Evolutionary conservation across 139 green algal species (phyloP).

Genomic region (Picochlorum sp.): DNA sequence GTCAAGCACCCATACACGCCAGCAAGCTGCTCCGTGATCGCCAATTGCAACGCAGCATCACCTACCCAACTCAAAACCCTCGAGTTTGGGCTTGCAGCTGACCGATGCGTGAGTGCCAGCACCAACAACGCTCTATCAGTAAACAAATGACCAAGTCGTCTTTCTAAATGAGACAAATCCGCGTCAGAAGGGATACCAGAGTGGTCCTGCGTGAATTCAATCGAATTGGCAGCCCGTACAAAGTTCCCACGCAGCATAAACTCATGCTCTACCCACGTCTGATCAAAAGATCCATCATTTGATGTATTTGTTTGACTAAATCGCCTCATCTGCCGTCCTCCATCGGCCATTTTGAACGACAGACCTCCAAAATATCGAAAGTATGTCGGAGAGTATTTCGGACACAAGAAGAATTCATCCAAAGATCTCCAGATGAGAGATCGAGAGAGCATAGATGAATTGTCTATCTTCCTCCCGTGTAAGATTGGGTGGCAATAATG

Average conservation of each 20-base stretch:
- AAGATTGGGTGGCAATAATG: too few relatives aligned
- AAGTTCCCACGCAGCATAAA: neutral
- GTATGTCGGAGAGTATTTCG: too few relatives aligned
- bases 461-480: too few relatives aligned
- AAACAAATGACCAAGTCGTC: slow-evolving; percentile 5
- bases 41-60: slow-evolving; percentile 20
- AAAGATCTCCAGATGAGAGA: too few relatives aligned
- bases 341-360: too few relatives aligned
- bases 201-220: neutral
- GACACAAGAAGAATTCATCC: too few relatives aligned
- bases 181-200: too few relatives aligned
- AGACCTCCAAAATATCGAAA: too few relatives aligned
- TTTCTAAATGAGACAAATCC: too few relatives aligned
- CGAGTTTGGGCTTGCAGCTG: slow-evolving; percentile 5
- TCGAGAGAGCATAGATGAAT: too few relatives aligned
- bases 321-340: too few relatives aligned
- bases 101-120: slow-evolving; percentile 19
- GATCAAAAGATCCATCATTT: neutral
- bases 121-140: slow-evolving; percentile 19
- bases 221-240: neutral
- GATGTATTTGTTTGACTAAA: neutral
- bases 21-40: slow-evolving; percentile 16
- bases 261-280: neutral
- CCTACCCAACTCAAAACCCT: slow-evolving; percentile 21
- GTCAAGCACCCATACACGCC: slow-evolving; percentile 2